Percentiles rank a stretch among this genome's conserved stretches.
phyloP scores from a whole-genome alignment of 2,329 filamentous ascomycete genomes.

The Chrysoporthe puriensis region DNA sequence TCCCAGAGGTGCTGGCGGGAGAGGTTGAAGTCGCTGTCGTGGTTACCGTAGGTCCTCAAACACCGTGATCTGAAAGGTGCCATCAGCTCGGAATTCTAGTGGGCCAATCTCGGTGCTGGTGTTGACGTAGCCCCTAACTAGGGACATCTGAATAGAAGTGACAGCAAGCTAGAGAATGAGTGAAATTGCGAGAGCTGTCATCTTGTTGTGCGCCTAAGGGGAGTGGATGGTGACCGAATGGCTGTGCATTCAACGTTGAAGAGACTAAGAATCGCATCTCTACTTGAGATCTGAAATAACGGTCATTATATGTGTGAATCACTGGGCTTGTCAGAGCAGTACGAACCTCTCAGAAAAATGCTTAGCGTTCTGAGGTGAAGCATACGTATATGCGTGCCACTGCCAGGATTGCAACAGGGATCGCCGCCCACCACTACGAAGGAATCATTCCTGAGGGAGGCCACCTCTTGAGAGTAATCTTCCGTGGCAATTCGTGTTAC shows the following conservation, averaged over 20 bases:
- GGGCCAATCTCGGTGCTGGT: conserved; percentile 1
- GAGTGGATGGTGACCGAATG: neutral
- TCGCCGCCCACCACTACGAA: neutral
- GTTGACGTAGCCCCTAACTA: neutral
- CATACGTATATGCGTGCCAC: too few species aligned
- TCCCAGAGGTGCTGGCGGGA: conserved; percentile 40
- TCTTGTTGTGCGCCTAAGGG: neutral
- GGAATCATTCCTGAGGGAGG: neutral
- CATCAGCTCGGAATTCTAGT: conserved; percentile 44
- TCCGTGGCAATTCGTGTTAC: too few species aligned
- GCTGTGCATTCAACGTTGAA: neutral
- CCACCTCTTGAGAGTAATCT: neutral
- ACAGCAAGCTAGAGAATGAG: neutral
- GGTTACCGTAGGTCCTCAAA: conserved; percentile 71
- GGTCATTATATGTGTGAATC: too few species aligned
- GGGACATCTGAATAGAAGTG: neutral
- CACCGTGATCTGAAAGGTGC: conserved; percentile 58
- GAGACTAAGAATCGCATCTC: neutral
- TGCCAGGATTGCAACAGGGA: too few species aligned
- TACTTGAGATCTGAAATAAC: neutral
- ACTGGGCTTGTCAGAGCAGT: too few species aligned
- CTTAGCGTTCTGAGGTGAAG: too few species aligned
- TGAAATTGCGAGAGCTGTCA: neutral
- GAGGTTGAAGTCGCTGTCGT: conserved; percentile 57
- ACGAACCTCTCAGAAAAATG: too few species aligned